These are phyloP conservation scores for Fagopyrum homotropicum DNA, from an alignment of 148 eudicot genomes.

Conservation along the genomic window DNA sequence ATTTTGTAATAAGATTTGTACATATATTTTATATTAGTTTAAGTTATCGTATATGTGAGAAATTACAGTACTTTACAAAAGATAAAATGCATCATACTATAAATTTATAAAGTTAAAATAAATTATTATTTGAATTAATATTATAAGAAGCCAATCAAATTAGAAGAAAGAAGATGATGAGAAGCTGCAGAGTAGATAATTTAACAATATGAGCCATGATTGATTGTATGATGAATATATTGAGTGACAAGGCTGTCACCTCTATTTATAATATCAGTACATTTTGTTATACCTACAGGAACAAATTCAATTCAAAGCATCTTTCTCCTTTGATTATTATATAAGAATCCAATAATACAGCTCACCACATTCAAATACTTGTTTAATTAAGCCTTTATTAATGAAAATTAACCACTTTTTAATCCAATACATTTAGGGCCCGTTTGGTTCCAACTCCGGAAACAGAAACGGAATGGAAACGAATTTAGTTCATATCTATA, in stretches of 20 bases:
- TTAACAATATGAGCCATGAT: conserved; percentile 3
- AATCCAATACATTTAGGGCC: neutral
- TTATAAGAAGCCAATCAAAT: neutral
- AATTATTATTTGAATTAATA: neutral
- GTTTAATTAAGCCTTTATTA: neutral
- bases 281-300: neutral
- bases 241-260: conserved; percentile 7
- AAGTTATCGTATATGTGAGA: too few species aligned
- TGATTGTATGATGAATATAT: conserved; percentile 2
- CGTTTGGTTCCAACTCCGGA: too few species aligned
- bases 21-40: too few species aligned
- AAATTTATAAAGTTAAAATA: too few species aligned
- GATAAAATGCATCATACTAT: neutral
- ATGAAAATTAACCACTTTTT: neutral
- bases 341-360: conserved; percentile 2
- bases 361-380: neutral
- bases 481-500: too few species aligned
- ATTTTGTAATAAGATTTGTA: too few species aligned
- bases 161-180: conserved; percentile 2
- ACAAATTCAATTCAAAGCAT: conserved; percentile 1
- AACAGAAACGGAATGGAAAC: too few species aligned
- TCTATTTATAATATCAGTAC: neutral
- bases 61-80: too few species aligned
- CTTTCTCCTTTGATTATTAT: neutral
- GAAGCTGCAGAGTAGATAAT: neutral